phyloP scores from a whole-genome alignment of 1,139 yeast species.

The Hemisphaericaspora lyxosophila region DNA sequence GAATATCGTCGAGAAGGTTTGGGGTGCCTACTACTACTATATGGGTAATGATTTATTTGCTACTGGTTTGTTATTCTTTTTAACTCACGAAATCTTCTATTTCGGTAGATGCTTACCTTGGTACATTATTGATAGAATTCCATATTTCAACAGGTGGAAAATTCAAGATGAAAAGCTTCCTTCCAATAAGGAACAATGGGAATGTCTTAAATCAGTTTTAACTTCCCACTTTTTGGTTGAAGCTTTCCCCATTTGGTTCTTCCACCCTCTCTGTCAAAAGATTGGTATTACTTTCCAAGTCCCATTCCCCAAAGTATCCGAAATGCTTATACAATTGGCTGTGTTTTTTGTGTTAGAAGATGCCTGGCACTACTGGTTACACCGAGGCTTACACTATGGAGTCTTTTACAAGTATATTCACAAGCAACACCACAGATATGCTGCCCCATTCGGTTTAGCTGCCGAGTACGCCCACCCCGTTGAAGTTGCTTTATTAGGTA shows the following conservation, averaged over 20 bases:
- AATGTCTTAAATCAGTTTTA: constrained; percentile 45
- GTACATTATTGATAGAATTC: constrained; percentile 43
- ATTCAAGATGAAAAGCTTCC: constrained; percentile 46
- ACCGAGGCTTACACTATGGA: constrained; percentile 46
- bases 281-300: constrained; percentile 38
- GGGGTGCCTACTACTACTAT: constrained; percentile 47
- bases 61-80: constrained; percentile 45
- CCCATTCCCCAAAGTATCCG: constrained; percentile 38
- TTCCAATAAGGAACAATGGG: constrained; percentile 47
- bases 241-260: constrained; percentile 50
- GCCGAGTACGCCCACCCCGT: constrained; percentile 52
- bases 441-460: constrained; percentile 51
- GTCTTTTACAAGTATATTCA: constrained; percentile 49
- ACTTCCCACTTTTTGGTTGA: constrained; percentile 47
- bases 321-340: constrained; percentile 33
- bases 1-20: constrained; percentile 33
- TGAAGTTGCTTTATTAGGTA: constrained; percentile 45
- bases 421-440: constrained; percentile 50
- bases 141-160: constrained; percentile 42
- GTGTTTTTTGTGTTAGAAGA: constrained; percentile 46
- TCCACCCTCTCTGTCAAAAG: constrained; percentile 44
- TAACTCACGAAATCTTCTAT: constrained; percentile 43
- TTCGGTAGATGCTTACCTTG: constrained; percentile 51
- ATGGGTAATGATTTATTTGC: constrained; percentile 46
- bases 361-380: constrained; percentile 51